These are phyloP conservation scores for Albifimbria verrucaria DNA, from an alignment of 2,329 filamentous ascomycete genomes.

Conservation along the genomic window DNA sequence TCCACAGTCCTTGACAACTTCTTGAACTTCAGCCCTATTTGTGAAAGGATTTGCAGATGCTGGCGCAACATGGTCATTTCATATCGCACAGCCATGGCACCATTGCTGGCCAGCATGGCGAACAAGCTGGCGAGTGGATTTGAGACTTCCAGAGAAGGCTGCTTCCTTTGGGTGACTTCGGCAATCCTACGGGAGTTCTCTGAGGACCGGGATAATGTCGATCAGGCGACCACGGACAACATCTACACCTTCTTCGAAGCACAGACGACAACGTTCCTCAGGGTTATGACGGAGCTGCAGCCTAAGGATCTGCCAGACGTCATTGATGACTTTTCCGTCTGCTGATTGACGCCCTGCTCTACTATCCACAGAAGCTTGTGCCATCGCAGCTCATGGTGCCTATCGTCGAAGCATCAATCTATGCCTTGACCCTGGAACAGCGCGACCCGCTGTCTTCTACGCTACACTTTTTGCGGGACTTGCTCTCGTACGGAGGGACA, in stretches of 20 bases:
- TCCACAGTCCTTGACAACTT: constrained; percentile 87
- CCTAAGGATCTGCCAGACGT: constrained; percentile 72
- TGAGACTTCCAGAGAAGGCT: constrained; percentile 80
- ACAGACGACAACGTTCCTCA: constrained; percentile 85
- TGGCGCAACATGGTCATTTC: constrained; percentile 98
- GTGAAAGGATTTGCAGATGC: constrained; percentile 89
- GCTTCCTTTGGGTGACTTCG: constrained; percentile 97
- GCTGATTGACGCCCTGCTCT: constrained; percentile 85
- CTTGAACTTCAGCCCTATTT: constrained; percentile 78
- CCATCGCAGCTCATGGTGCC: constrained; percentile 74
- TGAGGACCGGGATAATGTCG: constrained; percentile 81
- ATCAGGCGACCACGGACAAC: constrained; percentile 74
- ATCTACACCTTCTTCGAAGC: constrained; percentile 95
- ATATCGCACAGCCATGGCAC: constrained; percentile 84
- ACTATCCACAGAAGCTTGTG: constrained; percentile 83
- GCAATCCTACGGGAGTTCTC: constrained; percentile 95
- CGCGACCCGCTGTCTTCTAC: constrained; percentile 87
- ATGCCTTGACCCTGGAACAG: constrained; percentile 83
- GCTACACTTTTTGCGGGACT: constrained; percentile 87
- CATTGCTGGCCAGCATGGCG: constrained; percentile 79
- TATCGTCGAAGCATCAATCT: constrained; percentile 83
- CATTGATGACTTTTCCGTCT: constrained; percentile 97
- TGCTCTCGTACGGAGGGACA: constrained; percentile 82
- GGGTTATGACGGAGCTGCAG: constrained; percentile 81
- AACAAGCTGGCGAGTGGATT: constrained; percentile 87